phyloP scores from a whole-genome alignment of 495 filamentous ascomycete species.

The Aspergillus olivimuriae region DNA sequence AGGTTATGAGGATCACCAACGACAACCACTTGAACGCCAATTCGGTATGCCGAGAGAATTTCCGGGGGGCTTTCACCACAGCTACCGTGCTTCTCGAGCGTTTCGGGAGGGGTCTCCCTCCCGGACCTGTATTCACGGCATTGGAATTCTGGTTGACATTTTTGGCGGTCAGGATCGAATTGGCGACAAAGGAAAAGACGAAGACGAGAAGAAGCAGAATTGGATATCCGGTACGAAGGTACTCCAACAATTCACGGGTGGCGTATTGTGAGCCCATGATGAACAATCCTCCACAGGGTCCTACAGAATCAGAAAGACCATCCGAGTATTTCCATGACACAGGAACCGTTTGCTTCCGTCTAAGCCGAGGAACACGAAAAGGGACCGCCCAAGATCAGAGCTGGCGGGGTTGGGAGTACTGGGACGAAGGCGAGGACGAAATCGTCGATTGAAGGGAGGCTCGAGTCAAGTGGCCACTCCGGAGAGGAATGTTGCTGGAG shows the following conservation, averaged over 20 bases:
- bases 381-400: background rate
- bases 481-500: slow-evolving; percentile 3
- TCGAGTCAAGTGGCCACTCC: slow-evolving; percentile 3
- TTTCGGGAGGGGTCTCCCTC: slow-evolving; percentile 73
- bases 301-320: slow-evolving; percentile 13
- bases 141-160: slow-evolving; percentile 30
- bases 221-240: slow-evolving; percentile 57
- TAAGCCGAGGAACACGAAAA: slow-evolving; percentile 4
- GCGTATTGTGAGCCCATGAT: slow-evolving; percentile 32
- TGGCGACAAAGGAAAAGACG: slow-evolving; percentile 54
- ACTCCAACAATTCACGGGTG: slow-evolving; percentile 40
- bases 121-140: slow-evolving; percentile 52
- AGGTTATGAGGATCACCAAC: slow-evolving; percentile 57
- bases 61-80: slow-evolving; percentile 27
- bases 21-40: slow-evolving; percentile 71
- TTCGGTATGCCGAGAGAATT: slow-evolving; percentile 54
- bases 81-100: slow-evolving; percentile 35
- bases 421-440: slow-evolving; percentile 1
- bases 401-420: background rate
- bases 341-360: slow-evolving; percentile 9
- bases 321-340: slow-evolving; percentile 42
- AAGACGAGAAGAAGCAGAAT: slow-evolving; percentile 64
- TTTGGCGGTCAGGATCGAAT: slow-evolving; percentile 52
- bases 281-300: slow-evolving; percentile 16
- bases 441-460: slow-evolving; percentile 7